phyloP scores from a whole-genome alignment of 176 grass and related monocot genomes.

The Chrysopogon serrulatus region DNA sequence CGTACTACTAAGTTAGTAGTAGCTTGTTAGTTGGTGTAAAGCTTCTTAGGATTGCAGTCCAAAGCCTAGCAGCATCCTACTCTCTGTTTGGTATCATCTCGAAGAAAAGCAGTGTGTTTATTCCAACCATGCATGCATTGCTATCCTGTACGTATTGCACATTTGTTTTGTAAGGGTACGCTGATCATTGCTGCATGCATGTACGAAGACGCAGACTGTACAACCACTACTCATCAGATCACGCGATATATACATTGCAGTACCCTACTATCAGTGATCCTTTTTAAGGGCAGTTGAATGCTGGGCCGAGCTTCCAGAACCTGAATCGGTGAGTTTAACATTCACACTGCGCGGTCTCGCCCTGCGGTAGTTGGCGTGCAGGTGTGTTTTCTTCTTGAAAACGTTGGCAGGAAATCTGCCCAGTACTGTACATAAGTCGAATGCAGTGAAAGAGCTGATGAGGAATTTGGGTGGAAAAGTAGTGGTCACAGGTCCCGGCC shows the following conservation, averaged over 20 bases:
- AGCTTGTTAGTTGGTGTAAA: too few relatives aligned
- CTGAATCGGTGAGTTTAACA: neutral
- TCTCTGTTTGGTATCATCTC: too few relatives aligned
- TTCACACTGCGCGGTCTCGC: neutral
- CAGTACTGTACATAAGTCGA: neutral
- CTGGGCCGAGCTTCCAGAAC: neutral
- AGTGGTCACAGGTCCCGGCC: constrained; percentile 3
- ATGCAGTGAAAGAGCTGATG: neutral
- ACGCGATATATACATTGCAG: neutral
- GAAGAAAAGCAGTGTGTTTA: too few relatives aligned
- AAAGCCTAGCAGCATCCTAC: neutral
- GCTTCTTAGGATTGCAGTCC: neutral
- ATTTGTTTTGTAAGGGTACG: neutral
- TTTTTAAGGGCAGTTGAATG: neutral
- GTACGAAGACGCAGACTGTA: neutral
- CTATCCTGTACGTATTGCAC: neutral
- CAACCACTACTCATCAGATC: neutral
- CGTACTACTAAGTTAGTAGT: too few relatives aligned
- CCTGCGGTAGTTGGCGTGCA: neutral
- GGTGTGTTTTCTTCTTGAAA: neutral
- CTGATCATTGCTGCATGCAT: neutral
- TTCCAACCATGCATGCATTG: too few relatives aligned
- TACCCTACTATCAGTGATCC: neutral
- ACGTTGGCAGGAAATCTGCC: neutral
- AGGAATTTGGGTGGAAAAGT: neutral